A percentile compares a stretch with the other conserved stretches of the same genome.
These are phyloP conservation scores for Harringtonia aguacate DNA, from an alignment of 2,329 filamentous ascomycete species.

Conservation along the genomic window DNA sequence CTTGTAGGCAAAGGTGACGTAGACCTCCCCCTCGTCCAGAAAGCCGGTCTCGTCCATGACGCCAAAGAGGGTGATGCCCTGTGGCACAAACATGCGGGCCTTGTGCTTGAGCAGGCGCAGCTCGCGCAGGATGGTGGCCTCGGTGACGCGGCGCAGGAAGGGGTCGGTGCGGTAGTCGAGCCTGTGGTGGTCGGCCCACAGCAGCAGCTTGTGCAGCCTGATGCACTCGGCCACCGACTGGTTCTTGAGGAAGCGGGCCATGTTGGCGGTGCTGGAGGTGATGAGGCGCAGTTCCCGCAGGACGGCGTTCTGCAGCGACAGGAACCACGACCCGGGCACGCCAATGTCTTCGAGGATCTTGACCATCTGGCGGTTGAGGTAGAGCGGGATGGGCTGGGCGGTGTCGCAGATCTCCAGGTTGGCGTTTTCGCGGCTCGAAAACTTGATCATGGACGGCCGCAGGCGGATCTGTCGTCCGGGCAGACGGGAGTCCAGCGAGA, in stretches of 20 bases:
- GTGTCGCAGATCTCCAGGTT: conserved; percentile 65
- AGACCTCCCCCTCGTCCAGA: conserved; percentile 58
- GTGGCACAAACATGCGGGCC: conserved; percentile 58
- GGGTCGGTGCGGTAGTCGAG: conserved; percentile 56
- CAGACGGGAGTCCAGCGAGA: conserved; percentile 56
- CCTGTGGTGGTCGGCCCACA: conserved; percentile 41
- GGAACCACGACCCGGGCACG: conserved; percentile 47
- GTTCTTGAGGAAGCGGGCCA: conserved; percentile 52
- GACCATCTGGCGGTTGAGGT: conserved; percentile 70
- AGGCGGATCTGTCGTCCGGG: conserved; percentile 48
- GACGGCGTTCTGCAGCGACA: conserved; percentile 52
- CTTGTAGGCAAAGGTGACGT: conserved; percentile 33
- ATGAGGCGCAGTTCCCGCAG: conserved; percentile 48
- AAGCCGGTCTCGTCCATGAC: conserved; percentile 72
- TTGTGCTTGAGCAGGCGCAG: conserved; percentile 69
- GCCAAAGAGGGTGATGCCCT: conserved; percentile 69
- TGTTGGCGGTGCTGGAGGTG: conserved; percentile 47
- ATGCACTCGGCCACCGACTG: conserved; percentile 51
- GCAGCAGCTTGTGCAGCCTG: conserved; percentile 51
- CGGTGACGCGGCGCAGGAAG: conserved; percentile 61
- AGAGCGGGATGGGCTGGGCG: conserved; percentile 55
- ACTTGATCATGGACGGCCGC: conserved; percentile 72
- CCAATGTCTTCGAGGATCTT: conserved; percentile 78
- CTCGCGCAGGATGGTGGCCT: conserved; percentile 59
- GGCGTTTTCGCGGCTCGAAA: conserved; percentile 39